Evolutionary conservation across 345 rosid genomes (phyloP).

Genomic region (Mangifera indica): DNA sequence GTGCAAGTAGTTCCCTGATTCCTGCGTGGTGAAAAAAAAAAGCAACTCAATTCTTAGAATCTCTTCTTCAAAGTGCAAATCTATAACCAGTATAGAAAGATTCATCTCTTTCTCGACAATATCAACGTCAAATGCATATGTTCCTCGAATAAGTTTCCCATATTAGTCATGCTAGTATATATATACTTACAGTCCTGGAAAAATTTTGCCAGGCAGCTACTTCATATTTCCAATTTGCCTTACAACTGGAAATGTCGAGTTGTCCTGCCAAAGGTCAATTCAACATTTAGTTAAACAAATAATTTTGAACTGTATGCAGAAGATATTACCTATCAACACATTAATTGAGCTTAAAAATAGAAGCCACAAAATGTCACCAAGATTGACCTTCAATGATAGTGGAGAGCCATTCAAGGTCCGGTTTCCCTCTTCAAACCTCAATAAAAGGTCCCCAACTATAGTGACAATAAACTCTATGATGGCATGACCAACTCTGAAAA

Average conservation of each 20-base stretch:
- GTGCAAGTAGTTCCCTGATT: slow-evolving; percentile 74
- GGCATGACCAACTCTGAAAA: too few relatives aligned
- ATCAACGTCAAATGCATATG: slow-evolving; percentile 69
- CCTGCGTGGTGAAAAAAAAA: slow-evolving; percentile 58
- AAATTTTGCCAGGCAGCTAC: slow-evolving; percentile 70
- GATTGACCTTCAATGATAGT: slow-evolving; percentile 59
- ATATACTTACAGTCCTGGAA: slow-evolving; percentile 73
- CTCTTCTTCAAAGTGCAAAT: slow-evolving; percentile 61
- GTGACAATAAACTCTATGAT: slow-evolving; percentile 48
- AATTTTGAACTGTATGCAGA: too few relatives aligned
- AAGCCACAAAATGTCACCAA: slow-evolving; percentile 49
- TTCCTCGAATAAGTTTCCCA: slow-evolving; percentile 65
- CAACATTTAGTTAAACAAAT: too few relatives aligned
- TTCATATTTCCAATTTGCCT: slow-evolving; percentile 62
- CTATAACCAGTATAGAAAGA: slow-evolving; percentile 71
- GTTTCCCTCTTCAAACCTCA: slow-evolving; percentile 54
- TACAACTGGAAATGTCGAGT: slow-evolving; percentile 61
- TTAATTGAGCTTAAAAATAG: not conserved
- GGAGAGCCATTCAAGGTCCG: slow-evolving; percentile 65
- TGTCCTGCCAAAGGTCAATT: slow-evolving; percentile 48
- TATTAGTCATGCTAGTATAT: slow-evolving; percentile 68
- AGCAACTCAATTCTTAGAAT: slow-evolving; percentile 71
- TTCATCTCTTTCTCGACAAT: slow-evolving; percentile 64
- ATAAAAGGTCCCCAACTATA: slow-evolving; percentile 52
- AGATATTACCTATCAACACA: not conserved